Conservation (phyloP, 345 rosid genomes). For the Noccaea caerulescens region DNA sequence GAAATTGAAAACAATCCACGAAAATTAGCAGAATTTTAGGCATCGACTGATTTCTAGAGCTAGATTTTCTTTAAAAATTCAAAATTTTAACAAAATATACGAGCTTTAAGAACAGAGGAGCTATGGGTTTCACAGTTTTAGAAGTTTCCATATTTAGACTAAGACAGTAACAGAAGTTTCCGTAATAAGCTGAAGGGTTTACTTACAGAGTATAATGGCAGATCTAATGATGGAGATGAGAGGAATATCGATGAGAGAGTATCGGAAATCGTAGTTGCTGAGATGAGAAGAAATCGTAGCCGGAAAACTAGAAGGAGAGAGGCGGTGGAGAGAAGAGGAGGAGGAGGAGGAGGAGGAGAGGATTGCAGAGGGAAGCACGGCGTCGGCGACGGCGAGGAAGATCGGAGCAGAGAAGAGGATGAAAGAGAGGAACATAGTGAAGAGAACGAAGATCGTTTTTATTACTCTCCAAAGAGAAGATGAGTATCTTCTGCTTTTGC, state of each 20-base stretch:
- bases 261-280: constrained; percentile 65
- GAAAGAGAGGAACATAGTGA: constrained; percentile 72
- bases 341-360: constrained; percentile 72
- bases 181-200: neutral
- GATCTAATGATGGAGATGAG: constrained; percentile 82
- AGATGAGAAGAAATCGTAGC: constrained; percentile 38
- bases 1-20: neutral
- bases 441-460: constrained; percentile 75
- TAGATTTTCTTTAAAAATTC: neutral
- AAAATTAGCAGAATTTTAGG: constrained; percentile 1
- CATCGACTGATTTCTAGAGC: neutral
- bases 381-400: constrained; percentile 74
- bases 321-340: constrained; percentile 25
- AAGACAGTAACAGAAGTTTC: neutral
- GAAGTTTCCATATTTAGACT: neutral
- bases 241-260: constrained; percentile 84
- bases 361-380: constrained; percentile 77
- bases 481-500: constrained; percentile 46
- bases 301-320: constrained; percentile 26
- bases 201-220: constrained; percentile 85
- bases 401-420: constrained; percentile 85
- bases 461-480: constrained; percentile 55
- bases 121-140: neutral
- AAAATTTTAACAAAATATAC: neutral
- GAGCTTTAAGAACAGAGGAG: constrained; percentile 28